A percentile compares a stretch with the other conserved stretches of the same genome.
Conservation (phyloP, 768 basidiomycete genomes). For the Serpula lacrymans region DNA sequence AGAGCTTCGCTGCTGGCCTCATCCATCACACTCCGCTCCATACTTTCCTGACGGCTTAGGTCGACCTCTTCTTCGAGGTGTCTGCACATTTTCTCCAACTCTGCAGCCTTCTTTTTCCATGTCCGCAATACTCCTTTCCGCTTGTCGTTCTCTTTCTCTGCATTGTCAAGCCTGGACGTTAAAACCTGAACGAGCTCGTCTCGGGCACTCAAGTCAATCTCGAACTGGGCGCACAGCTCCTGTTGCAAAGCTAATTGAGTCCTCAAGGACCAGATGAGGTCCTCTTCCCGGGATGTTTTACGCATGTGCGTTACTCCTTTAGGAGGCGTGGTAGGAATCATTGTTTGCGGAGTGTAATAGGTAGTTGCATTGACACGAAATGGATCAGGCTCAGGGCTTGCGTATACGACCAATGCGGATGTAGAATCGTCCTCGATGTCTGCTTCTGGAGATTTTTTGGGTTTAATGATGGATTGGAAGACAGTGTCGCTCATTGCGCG, state of each 20-base stretch:
- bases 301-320: slow-evolving; percentile 44
- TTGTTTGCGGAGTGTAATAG: slow-evolving; percentile 73
- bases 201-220: slow-evolving; percentile 67
- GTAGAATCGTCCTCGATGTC: slow-evolving; percentile 63
- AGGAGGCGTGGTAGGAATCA: slow-evolving; percentile 67
- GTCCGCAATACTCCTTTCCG: slow-evolving; percentile 48
- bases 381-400: slow-evolving; percentile 56
- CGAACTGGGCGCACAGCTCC: slow-evolving; percentile 73
- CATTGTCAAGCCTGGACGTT: slow-evolving; percentile 45
- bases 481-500: slow-evolving; percentile 64
- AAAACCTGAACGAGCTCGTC: slow-evolving; percentile 70
- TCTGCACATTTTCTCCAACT: slow-evolving; percentile 65
- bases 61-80: slow-evolving; percentile 86
- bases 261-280: slow-evolving; percentile 66
- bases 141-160: slow-evolving; percentile 64
- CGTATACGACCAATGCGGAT: slow-evolving; percentile 46
- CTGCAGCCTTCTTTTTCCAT: slow-evolving; percentile 77
- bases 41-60: slow-evolving; percentile 72
- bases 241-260: slow-evolving; percentile 73
- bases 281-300: slow-evolving; percentile 68
- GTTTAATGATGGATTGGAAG: slow-evolving; percentile 52
- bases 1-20: slow-evolving; percentile 78
- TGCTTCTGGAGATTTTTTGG: slow-evolving; percentile 43
- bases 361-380: slow-evolving; percentile 71
- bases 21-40: slow-evolving; percentile 82